These are phyloP conservation scores for Monosporozyma servazzii DNA, from an alignment of 805 yeast genomes.

Conservation along the genomic window DNA sequence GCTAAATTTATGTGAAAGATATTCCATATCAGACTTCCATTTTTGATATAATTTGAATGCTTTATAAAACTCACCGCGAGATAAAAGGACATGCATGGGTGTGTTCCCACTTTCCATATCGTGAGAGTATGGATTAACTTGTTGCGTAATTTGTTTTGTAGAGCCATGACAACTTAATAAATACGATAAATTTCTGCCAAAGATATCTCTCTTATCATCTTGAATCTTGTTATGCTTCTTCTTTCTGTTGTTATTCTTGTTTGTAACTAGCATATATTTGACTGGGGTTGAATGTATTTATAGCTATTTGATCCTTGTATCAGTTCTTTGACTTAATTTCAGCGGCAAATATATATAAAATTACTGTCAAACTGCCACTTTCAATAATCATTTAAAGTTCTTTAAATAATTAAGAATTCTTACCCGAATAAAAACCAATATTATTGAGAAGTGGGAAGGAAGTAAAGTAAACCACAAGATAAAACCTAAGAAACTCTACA, in stretches of 20 bases:
- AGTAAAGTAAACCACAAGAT: not conserved
- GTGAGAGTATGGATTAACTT: constrained; percentile 32
- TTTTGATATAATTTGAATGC: constrained; percentile 20
- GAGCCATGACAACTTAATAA: constrained; percentile 17
- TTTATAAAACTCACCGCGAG: constrained; percentile 25
- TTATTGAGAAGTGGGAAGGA: too few relatives aligned
- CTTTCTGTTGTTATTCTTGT: not conserved
- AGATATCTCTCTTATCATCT: constrained; percentile 37
- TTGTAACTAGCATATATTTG: not conserved
- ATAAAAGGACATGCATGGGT: constrained; percentile 57
- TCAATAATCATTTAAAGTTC: not conserved
- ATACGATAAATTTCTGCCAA: constrained; percentile 45
- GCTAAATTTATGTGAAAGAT: constrained; percentile 12
- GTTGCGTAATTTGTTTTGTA: constrained; percentile 4
- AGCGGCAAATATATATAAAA: not conserved
- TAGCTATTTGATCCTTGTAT: not conserved
- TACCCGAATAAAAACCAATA: not conserved
- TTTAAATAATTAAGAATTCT: not conserved
- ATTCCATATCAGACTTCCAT: constrained; percentile 22
- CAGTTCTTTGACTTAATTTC: not conserved
- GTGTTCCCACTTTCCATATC: constrained; percentile 82
- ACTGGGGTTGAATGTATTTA: not conserved
- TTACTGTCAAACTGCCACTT: not conserved
- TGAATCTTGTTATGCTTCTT: not conserved
- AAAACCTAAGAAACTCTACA: too few relatives aligned